Evolutionary conservation across 768 basidiomycete genomes (phyloP), one percentile per base, ranked within the genome.

Genomic region (Collybia sordida): DNA sequence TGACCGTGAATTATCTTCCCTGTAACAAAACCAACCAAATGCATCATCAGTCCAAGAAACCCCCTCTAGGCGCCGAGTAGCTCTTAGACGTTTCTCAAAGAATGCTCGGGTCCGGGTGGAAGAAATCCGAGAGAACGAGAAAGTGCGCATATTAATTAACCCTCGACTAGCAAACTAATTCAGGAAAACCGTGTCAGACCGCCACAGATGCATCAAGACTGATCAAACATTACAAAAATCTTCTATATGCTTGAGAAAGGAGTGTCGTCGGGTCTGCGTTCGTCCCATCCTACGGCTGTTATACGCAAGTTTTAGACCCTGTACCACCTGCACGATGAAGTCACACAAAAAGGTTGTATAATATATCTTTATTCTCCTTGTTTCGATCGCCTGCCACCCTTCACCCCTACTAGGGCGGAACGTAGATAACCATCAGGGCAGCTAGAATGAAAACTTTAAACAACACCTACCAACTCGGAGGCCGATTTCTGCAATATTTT

Each of bases 401-500:
- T 48, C 44, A 62, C 28, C 27, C 56, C 61, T 62, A 62, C 61
- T 62, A 53, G 56, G 46, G 3, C 41, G 36, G 41, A 37, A 42
- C 37, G 28, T 22, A 22, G 31, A 17, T 25, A 34, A 18, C 12
- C 21, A 44, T 58, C 47, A 50, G 34, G 44, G 40, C 34, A 14
- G 23, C 21, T 14, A 5, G 37, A 2, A 21, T 35, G 18, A n/a
- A 34, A 39, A 1, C 6, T 41, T 24, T 8, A n/a, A 35, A 22
- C 4, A 42, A 38, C 59, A 56, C 78, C 70, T 60, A 83, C 81
- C 55, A 83, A 71, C 59, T 83, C 81, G 39, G 57, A 66, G 6
- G 69, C 63, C 5, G 71, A 72, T 50, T 74, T 71, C 38, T 65
- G 66, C 4, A 74, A 45, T 0, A 53, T 51, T 42, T 50, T 56